phyloP scores from a whole-genome alignment of 805 yeast species.

The Kodamaea fukazawae region DNA sequence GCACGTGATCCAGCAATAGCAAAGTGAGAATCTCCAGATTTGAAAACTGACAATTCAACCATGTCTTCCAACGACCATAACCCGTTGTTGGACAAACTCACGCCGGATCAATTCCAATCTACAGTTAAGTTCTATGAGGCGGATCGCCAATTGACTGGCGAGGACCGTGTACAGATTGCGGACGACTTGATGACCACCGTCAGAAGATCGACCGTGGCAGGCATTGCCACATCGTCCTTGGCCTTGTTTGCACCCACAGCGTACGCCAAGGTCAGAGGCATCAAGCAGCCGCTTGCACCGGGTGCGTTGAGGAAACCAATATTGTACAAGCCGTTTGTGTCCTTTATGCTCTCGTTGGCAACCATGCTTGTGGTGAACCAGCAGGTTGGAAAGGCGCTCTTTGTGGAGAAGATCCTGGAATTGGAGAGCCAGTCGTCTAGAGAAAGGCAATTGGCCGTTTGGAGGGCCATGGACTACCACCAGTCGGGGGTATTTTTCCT shows the following conservation, averaged over 20 bases:
- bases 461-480: conserved; percentile 37
- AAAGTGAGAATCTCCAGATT: too few relatives aligned
- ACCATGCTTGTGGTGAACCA: conserved; percentile 26
- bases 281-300: conserved; percentile 5
- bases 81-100: conserved; percentile 27
- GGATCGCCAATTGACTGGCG: conserved; percentile 29
- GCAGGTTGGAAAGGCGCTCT: conserved; percentile 22
- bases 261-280: conserved; percentile 13
- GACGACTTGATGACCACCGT: conserved; percentile 28
- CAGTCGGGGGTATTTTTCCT: conserved; percentile 34
- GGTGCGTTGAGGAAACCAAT: conserved; percentile 12
- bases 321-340: conserved; percentile 32
- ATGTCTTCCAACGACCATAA: conserved; percentile 11
- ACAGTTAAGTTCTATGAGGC: conserved; percentile 40
- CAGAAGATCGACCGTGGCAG: conserved; percentile 22
- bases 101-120: conserved; percentile 37
- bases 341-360: conserved; percentile 30
- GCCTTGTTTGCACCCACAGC: conserved; percentile 33
- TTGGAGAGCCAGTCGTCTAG: conserved; percentile 15
- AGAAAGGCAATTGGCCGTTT: conserved; percentile 23
- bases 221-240: conserved; percentile 24
- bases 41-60: too few relatives aligned
- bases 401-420: conserved; percentile 17
- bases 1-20: too few relatives aligned
- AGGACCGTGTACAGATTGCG: conserved; percentile 32